Conservation (phyloP, 371 early-diverging fungal species). For the Mortierella sp. region DNA sequence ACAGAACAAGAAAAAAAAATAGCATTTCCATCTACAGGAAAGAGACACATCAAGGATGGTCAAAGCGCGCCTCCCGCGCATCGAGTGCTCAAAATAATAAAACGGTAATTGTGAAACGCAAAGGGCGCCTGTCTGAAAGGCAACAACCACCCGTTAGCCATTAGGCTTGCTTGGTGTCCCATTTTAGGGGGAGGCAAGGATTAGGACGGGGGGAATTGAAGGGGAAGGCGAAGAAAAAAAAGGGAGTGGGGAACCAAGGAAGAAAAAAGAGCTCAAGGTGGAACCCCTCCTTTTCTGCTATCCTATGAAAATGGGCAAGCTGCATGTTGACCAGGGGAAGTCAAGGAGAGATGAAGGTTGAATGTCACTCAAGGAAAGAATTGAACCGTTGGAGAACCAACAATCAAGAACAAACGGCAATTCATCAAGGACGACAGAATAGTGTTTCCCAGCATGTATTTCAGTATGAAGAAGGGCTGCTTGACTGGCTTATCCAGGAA, state of each 20-base stretch:
- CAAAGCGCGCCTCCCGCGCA: conserved; percentile 1
- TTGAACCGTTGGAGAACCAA: background rate
- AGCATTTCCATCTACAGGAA: background rate
- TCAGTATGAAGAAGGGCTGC: background rate
- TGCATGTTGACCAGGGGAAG: too few species aligned
- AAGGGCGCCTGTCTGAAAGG: background rate
- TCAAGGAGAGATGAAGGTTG: too few species aligned
- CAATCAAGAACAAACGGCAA: background rate
- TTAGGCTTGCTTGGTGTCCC: background rate
- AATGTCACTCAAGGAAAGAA: background rate
- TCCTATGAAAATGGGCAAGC: too few species aligned
- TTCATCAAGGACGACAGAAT: background rate
- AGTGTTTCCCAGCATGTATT: background rate
- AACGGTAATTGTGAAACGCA: background rate
- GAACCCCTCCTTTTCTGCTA: background rate
- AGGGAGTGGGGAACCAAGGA: background rate
- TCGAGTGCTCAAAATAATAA: background rate
- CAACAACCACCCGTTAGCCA: background rate
- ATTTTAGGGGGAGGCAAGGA: background rate
- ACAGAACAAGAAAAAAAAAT: background rate
- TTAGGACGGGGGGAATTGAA: background rate
- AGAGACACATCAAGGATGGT: background rate
- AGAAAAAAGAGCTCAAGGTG: background rate
- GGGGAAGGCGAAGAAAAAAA: background rate
- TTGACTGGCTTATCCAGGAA: conserved; percentile 21